phyloP scores from a whole-genome alignment of 2,329 filamentous ascomycete genomes.

The Curvularia verruculosa region DNA sequence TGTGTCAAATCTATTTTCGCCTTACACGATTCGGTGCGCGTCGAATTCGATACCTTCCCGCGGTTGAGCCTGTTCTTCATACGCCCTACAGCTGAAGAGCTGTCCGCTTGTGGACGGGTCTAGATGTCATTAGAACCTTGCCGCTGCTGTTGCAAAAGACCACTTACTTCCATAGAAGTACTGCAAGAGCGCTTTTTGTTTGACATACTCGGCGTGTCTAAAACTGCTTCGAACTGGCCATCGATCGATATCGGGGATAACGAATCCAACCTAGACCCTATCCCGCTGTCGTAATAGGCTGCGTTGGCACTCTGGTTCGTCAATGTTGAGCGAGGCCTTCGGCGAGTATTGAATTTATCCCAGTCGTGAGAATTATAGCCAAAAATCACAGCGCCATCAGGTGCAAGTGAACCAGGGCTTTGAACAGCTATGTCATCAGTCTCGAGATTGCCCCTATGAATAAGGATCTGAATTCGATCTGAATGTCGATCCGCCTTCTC shows the following conservation, averaged over 20 bases:
- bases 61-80: not conserved
- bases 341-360: not conserved
- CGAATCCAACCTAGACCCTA: not conserved
- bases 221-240: not conserved
- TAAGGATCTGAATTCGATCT: not conserved
- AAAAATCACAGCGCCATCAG: not conserved
- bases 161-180: not conserved
- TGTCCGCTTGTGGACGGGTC: not conserved
- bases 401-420: not conserved
- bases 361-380: not conserved
- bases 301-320: not conserved
- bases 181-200: not conserved
- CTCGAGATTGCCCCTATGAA: not conserved
- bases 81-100: not conserved
- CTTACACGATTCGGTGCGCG: not conserved
- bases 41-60: not conserved
- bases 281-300: not conserved
- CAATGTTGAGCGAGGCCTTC: not conserved
- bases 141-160: not conserved
- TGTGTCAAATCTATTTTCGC: not conserved
- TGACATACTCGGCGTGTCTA: not conserved
- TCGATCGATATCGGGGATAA: not conserved
- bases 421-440: not conserved
- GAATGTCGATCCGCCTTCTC: not conserved
- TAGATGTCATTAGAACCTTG: not conserved